These are phyloP conservation scores for Phylloporus sp. DNA, from an alignment of 768 basidiomycete genomes.

Conservation along the genomic window DNA sequence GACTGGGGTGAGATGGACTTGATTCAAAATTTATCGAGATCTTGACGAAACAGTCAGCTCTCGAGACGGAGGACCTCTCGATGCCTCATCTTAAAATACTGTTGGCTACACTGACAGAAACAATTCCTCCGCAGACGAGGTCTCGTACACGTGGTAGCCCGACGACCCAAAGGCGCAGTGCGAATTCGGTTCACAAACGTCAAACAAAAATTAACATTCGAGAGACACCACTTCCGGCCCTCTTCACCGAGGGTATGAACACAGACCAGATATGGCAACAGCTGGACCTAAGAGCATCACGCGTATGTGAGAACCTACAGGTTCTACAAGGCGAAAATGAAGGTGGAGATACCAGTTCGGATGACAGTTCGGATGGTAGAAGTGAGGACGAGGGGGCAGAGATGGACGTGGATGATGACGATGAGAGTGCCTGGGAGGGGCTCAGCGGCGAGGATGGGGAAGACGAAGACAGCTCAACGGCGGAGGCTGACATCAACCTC, in stretches of 20 bases:
- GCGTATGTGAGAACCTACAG: slow-evolving; percentile 67
- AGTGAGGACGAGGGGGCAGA: slow-evolving; percentile 34
- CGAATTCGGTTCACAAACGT: slow-evolving; percentile 32
- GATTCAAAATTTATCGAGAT: slow-evolving; percentile 1
- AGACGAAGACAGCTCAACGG: slow-evolving; percentile 27
- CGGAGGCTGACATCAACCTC: slow-evolving; percentile 29
- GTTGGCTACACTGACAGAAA: slow-evolving; percentile 62
- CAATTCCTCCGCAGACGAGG: slow-evolving; percentile 69
- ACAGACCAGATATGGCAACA: slow-evolving; percentile 93
- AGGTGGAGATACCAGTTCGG: slow-evolving; percentile 26
- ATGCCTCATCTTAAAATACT: slow-evolving; percentile 61
- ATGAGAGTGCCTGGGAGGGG: slow-evolving; percentile 26
- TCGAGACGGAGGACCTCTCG: slow-evolving; percentile 65
- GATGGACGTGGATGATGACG: slow-evolving; percentile 22
- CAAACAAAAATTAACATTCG: slow-evolving; percentile 35
- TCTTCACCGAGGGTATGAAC: slow-evolving; percentile 77
- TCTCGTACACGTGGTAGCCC: slow-evolving; percentile 49
- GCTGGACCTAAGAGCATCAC: slow-evolving; percentile 74
- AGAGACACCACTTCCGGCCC: slow-evolving; percentile 68
- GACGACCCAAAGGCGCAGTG: slow-evolving; percentile 39
- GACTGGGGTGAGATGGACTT: slow-evolving; percentile 56
- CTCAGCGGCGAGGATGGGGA: slow-evolving; percentile 15
- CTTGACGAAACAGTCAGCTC: slow-evolving; percentile 39
- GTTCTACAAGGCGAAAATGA: slow-evolving; percentile 55
- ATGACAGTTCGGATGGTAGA: slow-evolving; percentile 17